Evolutionary conservation across 495 filamentous ascomycete genomes (phyloP), one percentile per base, ranked within the genome.

Genomic region (Oidiodendron maius): DNA sequence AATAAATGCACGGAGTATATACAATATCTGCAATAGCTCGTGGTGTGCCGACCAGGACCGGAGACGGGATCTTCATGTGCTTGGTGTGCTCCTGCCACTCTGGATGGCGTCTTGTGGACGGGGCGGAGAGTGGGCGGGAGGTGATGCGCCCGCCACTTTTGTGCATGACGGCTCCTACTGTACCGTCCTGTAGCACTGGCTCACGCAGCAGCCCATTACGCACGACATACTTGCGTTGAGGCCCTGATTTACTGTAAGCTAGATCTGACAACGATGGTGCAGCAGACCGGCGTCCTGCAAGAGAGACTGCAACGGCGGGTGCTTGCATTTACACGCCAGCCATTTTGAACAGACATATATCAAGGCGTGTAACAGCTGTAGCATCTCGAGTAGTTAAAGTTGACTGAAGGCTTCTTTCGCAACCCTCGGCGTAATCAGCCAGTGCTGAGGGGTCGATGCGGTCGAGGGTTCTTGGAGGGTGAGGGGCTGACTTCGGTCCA

Each of bases 251-350:
- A n/a, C n/a, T n/a, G n/a, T n/a, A n/a, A n/a, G n/a, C n/a, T 26
- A 51, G 43, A 57, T 55, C 56, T 51, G 37, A 47, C 46, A 51
- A 55, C 45, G 48, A 55, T 54, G 48, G 48, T 51, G 56, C 56
- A 55, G 41, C 40, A 37, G 32, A 41, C 25, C 45, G 45, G 40
- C 40, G 21, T 20, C 23, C 49, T 51, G 53, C 53, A 30, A 35
- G 45, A 32, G 45, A 30, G 26, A 20, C 49, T 51, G 53, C 53
- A 30, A 35, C 20, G 40, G 34, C 54, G 51, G 51, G 35, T 53
- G 44, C 50, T 38, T 46, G 50, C 55, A 53, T 48, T 11, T 37
- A 30, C 28, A 38, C 32, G 26, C 26, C 26, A 5, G 12, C 26
- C 26, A 30, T 12, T 30, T 30, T 30, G n/a, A n/a, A n/a, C n/a